Conservation (phyloP, 2,329 filamentous ascomycete species). For the Hymenoscyphus scutula region DNA sequence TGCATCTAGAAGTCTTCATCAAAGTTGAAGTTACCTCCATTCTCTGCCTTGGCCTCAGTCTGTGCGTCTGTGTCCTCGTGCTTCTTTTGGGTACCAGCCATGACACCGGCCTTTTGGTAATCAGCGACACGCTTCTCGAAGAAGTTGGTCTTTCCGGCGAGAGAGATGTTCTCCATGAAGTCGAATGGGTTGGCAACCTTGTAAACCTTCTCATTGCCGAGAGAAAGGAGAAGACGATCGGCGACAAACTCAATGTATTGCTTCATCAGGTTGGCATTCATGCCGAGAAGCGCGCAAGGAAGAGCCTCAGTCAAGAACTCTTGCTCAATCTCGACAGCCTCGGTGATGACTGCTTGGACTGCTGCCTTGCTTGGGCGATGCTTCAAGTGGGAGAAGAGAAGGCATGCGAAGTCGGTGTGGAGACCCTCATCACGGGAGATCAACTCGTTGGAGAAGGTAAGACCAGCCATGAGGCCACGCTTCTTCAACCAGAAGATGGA, state of each 20-base stretch:
- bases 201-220: slow-evolving; percentile 94
- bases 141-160: slow-evolving; percentile 99
- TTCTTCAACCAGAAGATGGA: slow-evolving; percentile 99
- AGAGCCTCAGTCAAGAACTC: slow-evolving; percentile 97
- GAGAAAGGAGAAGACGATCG: slow-evolving; percentile 86
- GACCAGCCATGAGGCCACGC: slow-evolving; percentile 96
- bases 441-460: slow-evolving; percentile 99
- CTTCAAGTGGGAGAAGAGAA: slow-evolving; percentile 96
- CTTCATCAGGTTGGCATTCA: slow-evolving; percentile 97
- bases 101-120: slow-evolving; percentile 99
- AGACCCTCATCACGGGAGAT: slow-evolving; percentile 99
- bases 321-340: slow-evolving; percentile 92
- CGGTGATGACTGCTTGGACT: slow-evolving; percentile 84
- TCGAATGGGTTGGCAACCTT: slow-evolving; percentile 94
- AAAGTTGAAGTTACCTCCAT: slow-evolving; percentile 81
- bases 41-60: slow-evolving; percentile 53
- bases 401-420: slow-evolving; percentile 97
- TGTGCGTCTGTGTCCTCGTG: slow-evolving; percentile 46
- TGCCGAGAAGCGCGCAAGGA: slow-evolving; percentile 88
- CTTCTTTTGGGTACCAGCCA: slow-evolving; percentile 85
- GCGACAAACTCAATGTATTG: slow-evolving; percentile 99
- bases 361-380: slow-evolving; percentile 80
- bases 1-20: slow-evolving; percentile 91
- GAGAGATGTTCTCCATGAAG: slow-evolving; percentile 99
- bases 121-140: slow-evolving; percentile 99